Conservation (phyloP, 108 stramenopile species). For the Stephanodiscus minutulus region DNA sequence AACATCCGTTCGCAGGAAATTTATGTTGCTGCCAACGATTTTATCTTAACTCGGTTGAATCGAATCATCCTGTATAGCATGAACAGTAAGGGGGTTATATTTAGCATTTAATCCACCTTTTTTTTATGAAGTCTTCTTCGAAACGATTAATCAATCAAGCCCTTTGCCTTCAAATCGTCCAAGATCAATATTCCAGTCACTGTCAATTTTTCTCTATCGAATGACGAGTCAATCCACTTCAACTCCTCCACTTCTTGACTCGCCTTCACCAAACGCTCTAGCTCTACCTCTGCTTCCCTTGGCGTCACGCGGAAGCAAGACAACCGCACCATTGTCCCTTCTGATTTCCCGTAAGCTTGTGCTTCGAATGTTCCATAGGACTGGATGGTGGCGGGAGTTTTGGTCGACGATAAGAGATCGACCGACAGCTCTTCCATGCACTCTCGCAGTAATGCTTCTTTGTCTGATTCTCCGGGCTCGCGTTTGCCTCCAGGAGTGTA, state of each 20-base stretch:
- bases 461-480: slow-evolving; percentile 50
- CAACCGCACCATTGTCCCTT: slow-evolving; percentile 59
- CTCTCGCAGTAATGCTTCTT: slow-evolving; percentile 51
- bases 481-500: slow-evolving; percentile 67
- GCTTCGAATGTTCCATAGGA: slow-evolving; percentile 56
- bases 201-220: slow-evolving; percentile 45
- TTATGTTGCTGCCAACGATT: background rate
- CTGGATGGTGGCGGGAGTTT: slow-evolving; percentile 30
- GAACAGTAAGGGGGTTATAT: no score
- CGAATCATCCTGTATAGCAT: no score
- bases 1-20: background rate
- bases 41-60: background rate
- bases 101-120: background rate
- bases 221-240: slow-evolving; percentile 54
- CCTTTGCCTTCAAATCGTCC: slow-evolving; percentile 55
- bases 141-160: slow-evolving; percentile 42
- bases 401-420: slow-evolving; percentile 36
- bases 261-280: slow-evolving; percentile 39
- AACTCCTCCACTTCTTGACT: slow-evolving; percentile 60
- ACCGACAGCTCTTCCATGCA: slow-evolving; percentile 59
- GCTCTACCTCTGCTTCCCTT: slow-evolving; percentile 45
- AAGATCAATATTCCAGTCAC: slow-evolving; percentile 56
- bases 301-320: slow-evolving; percentile 46
- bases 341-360: slow-evolving; percentile 58
- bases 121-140: background rate